These are phyloP conservation scores for Daldinia eschscholtzii DNA, from an alignment of 2,329 filamentous ascomycete genomes.

Conservation along the genomic window DNA sequence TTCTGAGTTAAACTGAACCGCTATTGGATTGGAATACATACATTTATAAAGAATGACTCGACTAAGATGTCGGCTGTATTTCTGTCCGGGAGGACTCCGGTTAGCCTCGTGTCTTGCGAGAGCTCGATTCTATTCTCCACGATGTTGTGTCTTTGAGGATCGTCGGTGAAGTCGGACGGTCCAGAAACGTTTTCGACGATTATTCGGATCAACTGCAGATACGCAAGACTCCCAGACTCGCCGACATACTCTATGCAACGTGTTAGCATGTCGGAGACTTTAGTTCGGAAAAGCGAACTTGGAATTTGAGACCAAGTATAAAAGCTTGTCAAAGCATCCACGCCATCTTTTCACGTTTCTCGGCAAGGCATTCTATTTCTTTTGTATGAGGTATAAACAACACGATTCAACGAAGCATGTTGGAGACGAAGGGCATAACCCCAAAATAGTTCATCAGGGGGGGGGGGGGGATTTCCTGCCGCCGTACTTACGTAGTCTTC, in stretches of 20 bases:
- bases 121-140: constrained; percentile 66
- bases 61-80: constrained; percentile 67
- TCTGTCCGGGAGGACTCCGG: constrained; percentile 67
- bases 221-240: constrained; percentile 72
- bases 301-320: constrained; percentile 33
- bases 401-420: background rate
- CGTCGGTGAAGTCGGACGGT: constrained; percentile 68
- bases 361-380: background rate
- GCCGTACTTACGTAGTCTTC: constrained; percentile 60
- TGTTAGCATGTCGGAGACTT: constrained; percentile 26
- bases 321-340: background rate
- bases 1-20: constrained; percentile 14
- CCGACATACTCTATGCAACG: constrained; percentile 67
- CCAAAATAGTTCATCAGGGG: background rate
- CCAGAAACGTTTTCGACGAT: constrained; percentile 69
- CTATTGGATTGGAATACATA: constrained; percentile 50
- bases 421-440: background rate
- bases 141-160: constrained; percentile 68
- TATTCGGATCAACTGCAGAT: constrained; percentile 70
- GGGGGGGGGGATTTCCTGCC: background rate
- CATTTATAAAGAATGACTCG: constrained; percentile 72
- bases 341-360: background rate
- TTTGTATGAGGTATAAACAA: background rate
- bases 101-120: constrained; percentile 60
- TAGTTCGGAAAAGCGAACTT: background rate